These are phyloP conservation scores for Flagelloscypha sp. DNA, from an alignment of 768 basidiomycete genomes.

Conservation along the genomic window DNA sequence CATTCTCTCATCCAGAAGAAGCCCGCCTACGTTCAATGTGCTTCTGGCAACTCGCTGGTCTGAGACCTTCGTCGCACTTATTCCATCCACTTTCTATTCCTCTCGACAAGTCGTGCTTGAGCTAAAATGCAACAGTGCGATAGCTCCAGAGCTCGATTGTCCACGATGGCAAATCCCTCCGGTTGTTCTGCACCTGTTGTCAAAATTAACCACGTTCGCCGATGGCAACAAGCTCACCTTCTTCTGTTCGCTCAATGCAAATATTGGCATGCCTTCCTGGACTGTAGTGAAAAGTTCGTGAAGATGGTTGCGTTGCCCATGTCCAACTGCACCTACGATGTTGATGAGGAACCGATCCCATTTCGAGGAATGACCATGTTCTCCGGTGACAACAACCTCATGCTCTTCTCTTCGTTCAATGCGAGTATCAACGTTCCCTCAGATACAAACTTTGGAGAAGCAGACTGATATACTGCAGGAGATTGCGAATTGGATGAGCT, in stretches of 20 bases:
- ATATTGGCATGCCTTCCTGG: no score
- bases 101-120: constrained; percentile 34
- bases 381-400: no score
- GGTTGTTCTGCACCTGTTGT: constrained; percentile 50
- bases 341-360: no score
- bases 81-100: constrained; percentile 38
- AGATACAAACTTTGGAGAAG: constrained; percentile 31
- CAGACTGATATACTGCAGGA: constrained; percentile 43
- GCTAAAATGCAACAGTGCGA: constrained; percentile 47
- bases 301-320: no score
- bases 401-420: no score
- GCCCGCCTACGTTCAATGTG: constrained; percentile 57
- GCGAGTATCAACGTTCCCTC: constrained; percentile 44
- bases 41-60: constrained; percentile 52
- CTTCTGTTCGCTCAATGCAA: constrained; percentile 48
- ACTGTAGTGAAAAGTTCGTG: no score
- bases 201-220: constrained; percentile 57
- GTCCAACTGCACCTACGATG: no score
- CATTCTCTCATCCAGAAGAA: constrained; percentile 51
- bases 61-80: constrained; percentile 43
- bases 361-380: no score
- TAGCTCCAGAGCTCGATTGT: constrained; percentile 49
- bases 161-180: constrained; percentile 55
- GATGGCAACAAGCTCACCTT: constrained; percentile 55
- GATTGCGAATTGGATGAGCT: constrained; percentile 56